A percentile compares a stretch with the other conserved stretches of the same genome.
Conservation (phyloP, 2,329 filamentous ascomycete genomes). For the Sporothrix brunneoviolacea region DNA sequence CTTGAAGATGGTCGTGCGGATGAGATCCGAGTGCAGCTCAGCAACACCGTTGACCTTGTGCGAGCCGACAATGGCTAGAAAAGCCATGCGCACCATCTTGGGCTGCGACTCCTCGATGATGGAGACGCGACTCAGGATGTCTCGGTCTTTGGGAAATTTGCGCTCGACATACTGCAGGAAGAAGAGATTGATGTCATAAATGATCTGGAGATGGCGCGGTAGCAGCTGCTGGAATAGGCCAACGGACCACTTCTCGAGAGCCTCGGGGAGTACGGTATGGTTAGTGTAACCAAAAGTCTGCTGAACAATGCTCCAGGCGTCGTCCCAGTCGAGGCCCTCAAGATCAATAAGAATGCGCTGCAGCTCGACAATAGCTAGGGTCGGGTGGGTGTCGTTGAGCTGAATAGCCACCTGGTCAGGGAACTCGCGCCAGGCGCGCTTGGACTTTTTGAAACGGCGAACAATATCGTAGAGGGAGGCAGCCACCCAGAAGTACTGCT, state of each 20-base stretch:
- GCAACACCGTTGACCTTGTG: conserved; percentile 99
- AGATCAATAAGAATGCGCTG: conserved; percentile 86
- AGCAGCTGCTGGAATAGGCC: conserved; percentile 86
- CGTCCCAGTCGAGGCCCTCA: conserved; percentile 88
- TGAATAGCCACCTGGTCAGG: conserved; percentile 94
- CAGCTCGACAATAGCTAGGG: conserved; percentile 89
- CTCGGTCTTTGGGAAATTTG: conserved; percentile 80
- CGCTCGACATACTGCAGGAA: conserved; percentile 91
- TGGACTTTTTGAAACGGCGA: conserved; percentile 95
- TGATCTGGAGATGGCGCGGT: conserved; percentile 90
- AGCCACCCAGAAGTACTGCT: conserved; percentile 99
- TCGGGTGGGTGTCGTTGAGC: conserved; percentile 96
- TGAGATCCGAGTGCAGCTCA: conserved; percentile 93
- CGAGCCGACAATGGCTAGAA: conserved; percentile 87
- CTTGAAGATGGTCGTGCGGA: conserved; percentile 99
- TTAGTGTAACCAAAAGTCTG: conserved; percentile 93
- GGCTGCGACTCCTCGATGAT: conserved; percentile 96
- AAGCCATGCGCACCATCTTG: conserved; percentile 98
- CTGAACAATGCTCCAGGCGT: conserved; percentile 77
- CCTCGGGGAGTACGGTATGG: conserved; percentile 94
- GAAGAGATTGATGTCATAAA: conserved; percentile 94
- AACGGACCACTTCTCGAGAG: conserved; percentile 97
- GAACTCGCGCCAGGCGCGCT: conserved; percentile 85
- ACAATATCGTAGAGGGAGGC: conserved; percentile 95
- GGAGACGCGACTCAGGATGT: conserved; percentile 79